Percentiles rank a stretch among this genome's conserved stretches.
These are phyloP conservation scores for Tulasnella sp. DNA, from an alignment of 768 basidiomycete genomes.

Conservation along the genomic window DNA sequence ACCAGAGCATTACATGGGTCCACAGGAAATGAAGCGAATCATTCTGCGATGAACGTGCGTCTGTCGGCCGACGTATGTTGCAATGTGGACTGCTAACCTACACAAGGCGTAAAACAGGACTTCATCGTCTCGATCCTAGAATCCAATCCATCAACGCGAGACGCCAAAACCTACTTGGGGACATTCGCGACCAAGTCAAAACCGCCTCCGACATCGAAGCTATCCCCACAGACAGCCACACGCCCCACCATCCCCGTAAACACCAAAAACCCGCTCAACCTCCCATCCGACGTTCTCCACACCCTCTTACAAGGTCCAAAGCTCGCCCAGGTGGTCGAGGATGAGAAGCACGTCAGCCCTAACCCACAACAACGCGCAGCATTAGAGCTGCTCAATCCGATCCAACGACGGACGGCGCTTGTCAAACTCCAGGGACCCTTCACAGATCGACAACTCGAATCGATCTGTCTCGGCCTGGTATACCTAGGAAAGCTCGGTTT, in stretches of 20 bases:
- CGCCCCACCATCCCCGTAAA: constrained; percentile 25
- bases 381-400: constrained; percentile 68
- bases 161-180: constrained; percentile 80
- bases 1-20: too few relatives aligned
- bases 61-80: background rate
- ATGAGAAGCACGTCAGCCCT: constrained; percentile 26
- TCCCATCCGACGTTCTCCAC: constrained; percentile 22
- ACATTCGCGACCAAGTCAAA: constrained; percentile 50
- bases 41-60: too few relatives aligned
- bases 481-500: constrained; percentile 94
- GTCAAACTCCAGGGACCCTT: constrained; percentile 98
- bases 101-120: constrained; percentile 44
- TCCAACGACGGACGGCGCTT: constrained; percentile 75
- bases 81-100: background rate
- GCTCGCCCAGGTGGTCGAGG: background rate
- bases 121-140: constrained; percentile 92
- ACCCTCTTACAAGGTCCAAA: constrained; percentile 29
- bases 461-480: constrained; percentile 85
- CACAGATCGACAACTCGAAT: constrained; percentile 82
- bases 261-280: constrained; percentile 25
- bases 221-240: constrained; percentile 19
- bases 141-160: constrained; percentile 82
- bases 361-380: constrained; percentile 42
- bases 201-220: constrained; percentile 13
- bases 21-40: too few relatives aligned